Conservation (phyloP, 176 grass and related monocot genomes). For the Phragmites australis region DNA sequence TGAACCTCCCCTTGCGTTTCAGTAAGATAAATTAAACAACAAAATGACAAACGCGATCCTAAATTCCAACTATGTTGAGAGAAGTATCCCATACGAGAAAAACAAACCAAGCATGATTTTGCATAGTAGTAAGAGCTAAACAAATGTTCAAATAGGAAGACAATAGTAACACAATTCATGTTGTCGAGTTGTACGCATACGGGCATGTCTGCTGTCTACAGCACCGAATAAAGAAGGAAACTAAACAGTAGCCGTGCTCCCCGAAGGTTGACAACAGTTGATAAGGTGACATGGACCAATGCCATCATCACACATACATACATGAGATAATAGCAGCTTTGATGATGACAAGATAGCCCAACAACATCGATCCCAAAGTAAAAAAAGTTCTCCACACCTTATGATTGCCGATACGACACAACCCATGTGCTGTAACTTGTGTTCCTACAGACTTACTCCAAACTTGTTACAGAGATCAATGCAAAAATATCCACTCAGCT, state of each 20-base stretch:
- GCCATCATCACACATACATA: conserved; percentile 35
- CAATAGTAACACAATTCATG: conserved; percentile 11
- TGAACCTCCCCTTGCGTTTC: neutral
- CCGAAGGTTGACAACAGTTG: conserved; percentile 30
- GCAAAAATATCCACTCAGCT: neutral
- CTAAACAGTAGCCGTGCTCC: conserved; percentile 34
- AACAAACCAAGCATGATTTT: neutral
- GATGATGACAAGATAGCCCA: conserved; percentile 52
- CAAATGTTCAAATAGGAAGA: neutral
- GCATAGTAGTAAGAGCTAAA: neutral
- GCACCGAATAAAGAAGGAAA: conserved; percentile 43
- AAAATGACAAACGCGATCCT: neutral
- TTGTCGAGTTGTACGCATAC: neutral
- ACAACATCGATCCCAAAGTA: conserved; percentile 16
- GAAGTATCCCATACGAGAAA: too few species aligned
- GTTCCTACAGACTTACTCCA: neutral
- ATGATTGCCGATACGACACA: conserved; percentile 5
- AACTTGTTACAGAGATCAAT: neutral
- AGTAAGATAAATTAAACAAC: neutral
- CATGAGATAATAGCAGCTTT: conserved; percentile 65
- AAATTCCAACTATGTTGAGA: too few species aligned
- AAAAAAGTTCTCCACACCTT: conserved; percentile 12
- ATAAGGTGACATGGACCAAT: conserved; percentile 44
- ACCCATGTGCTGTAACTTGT: conserved; percentile 16
- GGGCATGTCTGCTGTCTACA: neutral